These are phyloP conservation scores for Gautieria morchelliformis DNA, from an alignment of 768 basidiomycete species.

Conservation along the genomic window DNA sequence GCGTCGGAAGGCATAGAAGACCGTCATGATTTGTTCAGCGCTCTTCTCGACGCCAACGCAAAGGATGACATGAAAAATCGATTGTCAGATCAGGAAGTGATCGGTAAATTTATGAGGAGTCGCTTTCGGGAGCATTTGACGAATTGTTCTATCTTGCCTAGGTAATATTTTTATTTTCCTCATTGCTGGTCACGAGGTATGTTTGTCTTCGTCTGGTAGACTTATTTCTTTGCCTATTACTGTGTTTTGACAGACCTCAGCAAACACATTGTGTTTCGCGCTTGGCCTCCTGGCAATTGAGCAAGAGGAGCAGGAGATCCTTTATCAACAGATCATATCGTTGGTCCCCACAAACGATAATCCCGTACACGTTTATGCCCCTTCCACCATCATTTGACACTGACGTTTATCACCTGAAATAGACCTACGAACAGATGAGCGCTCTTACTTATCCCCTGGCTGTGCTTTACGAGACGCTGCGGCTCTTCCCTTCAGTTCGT, in stretches of 20 bases:
- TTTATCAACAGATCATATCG: conserved; percentile 7
- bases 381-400: no score
- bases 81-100: conserved; percentile 35
- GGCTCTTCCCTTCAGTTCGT: conserved; percentile 14
- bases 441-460: conserved; percentile 7
- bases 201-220: not conserved
- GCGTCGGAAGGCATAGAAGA: conserved; percentile 17
- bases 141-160: not conserved
- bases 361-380: conserved; percentile 4
- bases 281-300: conserved; percentile 17
- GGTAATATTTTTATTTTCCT: conserved; percentile 13
- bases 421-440: conserved; percentile 10
- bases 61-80: conserved; percentile 21
- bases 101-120: conserved; percentile 14
- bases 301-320: conserved; percentile 13
- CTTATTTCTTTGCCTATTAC: not conserved
- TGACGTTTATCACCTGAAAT: not conserved
- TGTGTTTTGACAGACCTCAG: conserved; percentile 13
- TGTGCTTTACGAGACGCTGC: conserved; percentile 14
- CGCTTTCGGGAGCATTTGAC: not conserved
- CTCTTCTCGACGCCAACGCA: conserved; percentile 41
- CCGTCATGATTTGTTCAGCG: conserved; percentile 43
- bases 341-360: not conserved
- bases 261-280: conserved; percentile 15
- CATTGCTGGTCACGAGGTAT: conserved; percentile 18